Evolutionary conservation across 345 rosid genomes (phyloP), one percentile per base, ranked within the genome.

Genomic region (Triadica sebifera): DNA sequence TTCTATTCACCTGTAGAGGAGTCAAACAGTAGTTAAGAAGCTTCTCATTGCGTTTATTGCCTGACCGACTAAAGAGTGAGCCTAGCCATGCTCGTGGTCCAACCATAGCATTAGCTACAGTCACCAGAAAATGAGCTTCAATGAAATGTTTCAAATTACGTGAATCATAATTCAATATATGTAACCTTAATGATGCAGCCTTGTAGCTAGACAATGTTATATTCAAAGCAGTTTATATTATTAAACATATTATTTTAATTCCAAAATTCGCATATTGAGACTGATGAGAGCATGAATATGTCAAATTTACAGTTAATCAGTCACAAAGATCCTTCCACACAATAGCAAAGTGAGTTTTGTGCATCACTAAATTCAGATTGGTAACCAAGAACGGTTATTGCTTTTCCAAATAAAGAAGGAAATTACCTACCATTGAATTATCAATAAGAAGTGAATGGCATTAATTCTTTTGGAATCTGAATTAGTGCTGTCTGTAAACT

Each of bases 51-150:
- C 90, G 93, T 88, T 75, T 91, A 68, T 61, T 81, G 64, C 77
- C 69, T 55, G 81, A 64, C 72, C 96, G 97, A 81, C 77, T 87
- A 75, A 95, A 87, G 50, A 95, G 86, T 78, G 93, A 97, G 86
- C 93, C 98, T 67, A 95, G 77, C 99, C 97, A 91, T 78, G 96
- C 72, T 81, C 92, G 84, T 77, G 99, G 83, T 84, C 97, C 98
- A 93, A 88, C 92, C 94, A 89, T 91, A 88, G 90, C 91, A 84
- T 89, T 89, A 81, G 90, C 90, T 89, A 76, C 76, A 91, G 83
- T 77, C 84, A 84, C 74, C 62, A 70, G 39, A 59, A 61, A 78
- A 58, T 71, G 15, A 16, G 6, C 46, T 75, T 68, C 34, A 60
- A 59, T 29, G 57, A 25, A 70, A 76, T 53, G 53, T 41, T 62